Evolutionary conservation across 352 stramenopile genomes (phyloP).

Genomic region (Pythium sukuiense): DNA sequence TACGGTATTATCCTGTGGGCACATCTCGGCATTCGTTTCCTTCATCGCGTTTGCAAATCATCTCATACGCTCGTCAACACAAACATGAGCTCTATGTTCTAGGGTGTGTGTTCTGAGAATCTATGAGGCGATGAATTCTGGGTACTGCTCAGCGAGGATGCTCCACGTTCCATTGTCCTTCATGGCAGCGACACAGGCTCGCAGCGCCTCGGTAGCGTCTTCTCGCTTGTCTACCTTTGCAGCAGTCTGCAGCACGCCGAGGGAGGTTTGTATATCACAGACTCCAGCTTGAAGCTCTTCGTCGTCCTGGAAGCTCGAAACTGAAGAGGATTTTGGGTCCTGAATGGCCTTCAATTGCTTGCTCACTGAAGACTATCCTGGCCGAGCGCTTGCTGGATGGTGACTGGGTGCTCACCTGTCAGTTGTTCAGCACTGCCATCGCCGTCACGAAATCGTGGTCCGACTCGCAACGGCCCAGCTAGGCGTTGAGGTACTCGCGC

Average conservation of each 20-base stretch:
- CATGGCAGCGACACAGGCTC: slow-evolving; percentile 11
- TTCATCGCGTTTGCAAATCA: too few relatives aligned
- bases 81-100: too few relatives aligned
- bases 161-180: slow-evolving; percentile 13
- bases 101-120: too few relatives aligned
- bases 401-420: slow-evolving; percentile 41
- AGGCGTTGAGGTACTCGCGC: slow-evolving; percentile 44
- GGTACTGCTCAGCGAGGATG: not conserved
- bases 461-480: slow-evolving; percentile 70
- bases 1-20: too few relatives aligned
- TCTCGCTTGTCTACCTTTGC: not conserved
- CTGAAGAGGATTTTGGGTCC: not conserved
- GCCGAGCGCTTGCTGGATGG: slow-evolving; percentile 48
- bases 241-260: slow-evolving; percentile 27
- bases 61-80: too few relatives aligned
- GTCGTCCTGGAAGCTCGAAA: not conserved
- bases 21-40: too few relatives aligned
- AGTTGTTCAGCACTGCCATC: slow-evolving; percentile 60
- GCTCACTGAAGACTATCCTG: slow-evolving; percentile 58
- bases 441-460: slow-evolving; percentile 62
- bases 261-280: slow-evolving; percentile 44
- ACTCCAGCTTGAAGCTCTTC: slow-evolving; percentile 39
- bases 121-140: slow-evolving; percentile 16
- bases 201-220: not conserved
- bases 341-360: slow-evolving; percentile 46